These are phyloP conservation scores for Sclerotinia glacialis DNA, from an alignment of 2,329 filamentous ascomycete genomes.

Conservation along the genomic window DNA sequence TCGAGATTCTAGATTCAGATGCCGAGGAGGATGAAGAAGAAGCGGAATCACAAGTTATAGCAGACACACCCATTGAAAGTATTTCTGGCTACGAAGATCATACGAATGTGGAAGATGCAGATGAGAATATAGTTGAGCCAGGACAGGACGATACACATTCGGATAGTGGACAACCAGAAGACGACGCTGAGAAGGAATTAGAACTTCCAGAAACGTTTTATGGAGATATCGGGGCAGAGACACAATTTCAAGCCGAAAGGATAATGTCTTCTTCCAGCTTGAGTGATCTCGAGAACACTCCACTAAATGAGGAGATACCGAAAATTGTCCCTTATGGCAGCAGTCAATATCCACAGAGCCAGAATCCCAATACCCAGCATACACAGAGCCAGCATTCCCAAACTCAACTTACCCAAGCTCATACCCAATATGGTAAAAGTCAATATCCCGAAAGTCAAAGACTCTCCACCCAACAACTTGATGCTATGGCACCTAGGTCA, in stretches of 20 bases:
- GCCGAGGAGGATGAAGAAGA: conserved; percentile 27
- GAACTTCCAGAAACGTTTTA: conserved; percentile 34
- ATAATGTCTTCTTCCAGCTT: conserved; percentile 21
- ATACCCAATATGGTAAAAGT: conserved; percentile 25
- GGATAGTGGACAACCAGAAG: not conserved
- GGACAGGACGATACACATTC: not conserved
- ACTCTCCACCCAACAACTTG: conserved; percentile 50
- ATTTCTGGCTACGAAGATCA: not conserved
- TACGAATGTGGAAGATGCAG: not conserved
- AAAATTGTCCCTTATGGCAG: not conserved
- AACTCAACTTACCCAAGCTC: not conserved
- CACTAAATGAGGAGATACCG: conserved; percentile 19
- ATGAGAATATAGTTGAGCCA: not conserved
- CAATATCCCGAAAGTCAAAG: conserved; percentile 48
- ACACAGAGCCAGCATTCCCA: conserved; percentile 5
- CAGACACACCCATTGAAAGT: not conserved
- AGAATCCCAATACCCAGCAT: not conserved
- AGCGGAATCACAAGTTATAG: conserved; percentile 12
- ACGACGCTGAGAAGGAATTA: not conserved
- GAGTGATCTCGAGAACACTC: not conserved
- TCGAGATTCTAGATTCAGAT: conserved; percentile 37
- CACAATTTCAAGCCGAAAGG: conserved; percentile 30
- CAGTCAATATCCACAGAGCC: conserved; percentile 26
- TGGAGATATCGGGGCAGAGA: conserved; percentile 35
- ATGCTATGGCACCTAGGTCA: conserved; percentile 48